A percentile compares a stretch with the other conserved stretches of the same genome.
Evolutionary conservation across 495 filamentous ascomycete genomes (phyloP).

Genomic region (Elaphomyces granulatus): DNA sequence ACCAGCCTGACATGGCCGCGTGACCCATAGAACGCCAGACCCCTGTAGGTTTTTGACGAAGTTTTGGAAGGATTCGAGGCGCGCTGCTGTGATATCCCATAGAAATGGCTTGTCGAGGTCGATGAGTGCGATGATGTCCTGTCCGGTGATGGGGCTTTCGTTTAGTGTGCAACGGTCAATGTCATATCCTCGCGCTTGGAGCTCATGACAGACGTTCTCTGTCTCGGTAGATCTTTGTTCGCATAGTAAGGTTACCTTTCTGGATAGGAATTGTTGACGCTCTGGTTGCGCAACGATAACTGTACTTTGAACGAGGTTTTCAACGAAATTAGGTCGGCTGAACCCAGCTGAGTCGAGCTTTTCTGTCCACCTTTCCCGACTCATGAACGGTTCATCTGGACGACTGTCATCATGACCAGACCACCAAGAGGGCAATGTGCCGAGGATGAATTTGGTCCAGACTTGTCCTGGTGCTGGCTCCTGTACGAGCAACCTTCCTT

Average conservation of each 20-base stretch:
- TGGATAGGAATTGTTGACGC: no score
- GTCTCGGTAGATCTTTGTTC: no score
- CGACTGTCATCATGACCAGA: slow-evolving; percentile 17
- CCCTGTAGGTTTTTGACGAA: not conserved
- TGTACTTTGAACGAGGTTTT: no score
- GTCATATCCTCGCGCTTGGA: not conserved
- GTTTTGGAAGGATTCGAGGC: not conserved
- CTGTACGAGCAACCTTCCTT: slow-evolving; percentile 14
- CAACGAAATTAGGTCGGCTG: no score
- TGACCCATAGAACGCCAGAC: slow-evolving; percentile 5
- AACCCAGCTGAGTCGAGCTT: slow-evolving; percentile 19
- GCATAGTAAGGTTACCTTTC: no score
- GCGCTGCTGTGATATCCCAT: not conserved
- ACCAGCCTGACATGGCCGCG: slow-evolving; percentile 1
- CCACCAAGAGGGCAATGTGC: slow-evolving; percentile 18
- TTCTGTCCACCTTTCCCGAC: slow-evolving; percentile 17
- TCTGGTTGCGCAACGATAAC: no score
- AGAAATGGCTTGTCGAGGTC: not conserved
- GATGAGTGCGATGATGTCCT: slow-evolving; percentile 2
- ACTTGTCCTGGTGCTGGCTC: not conserved
- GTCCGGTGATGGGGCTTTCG: not conserved
- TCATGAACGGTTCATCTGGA: slow-evolving; percentile 16
- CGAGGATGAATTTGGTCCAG: slow-evolving; percentile 13
- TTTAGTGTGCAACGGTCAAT: not conserved
- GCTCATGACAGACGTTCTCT: not conserved